Percentiles rank a stretch among this genome's conserved stretches.
Conservation (phyloP, 345 rosid species). For the Isatis tinctoria region DNA sequence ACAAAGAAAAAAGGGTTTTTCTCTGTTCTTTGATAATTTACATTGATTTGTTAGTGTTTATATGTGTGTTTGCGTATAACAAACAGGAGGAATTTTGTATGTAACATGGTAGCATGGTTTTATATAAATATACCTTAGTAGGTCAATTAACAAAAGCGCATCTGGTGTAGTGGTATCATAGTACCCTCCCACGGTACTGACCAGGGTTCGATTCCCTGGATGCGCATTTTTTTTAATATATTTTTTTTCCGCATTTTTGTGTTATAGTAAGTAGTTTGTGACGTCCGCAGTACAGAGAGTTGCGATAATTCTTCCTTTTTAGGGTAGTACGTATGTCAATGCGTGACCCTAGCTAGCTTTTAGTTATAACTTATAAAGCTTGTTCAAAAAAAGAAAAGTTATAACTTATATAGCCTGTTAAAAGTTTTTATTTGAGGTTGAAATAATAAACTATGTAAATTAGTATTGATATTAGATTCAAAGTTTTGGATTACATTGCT, state of each 20-base stretch:
- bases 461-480: background rate
- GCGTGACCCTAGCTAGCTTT: background rate
- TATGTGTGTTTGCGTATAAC: too few relatives aligned
- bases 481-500: background rate
- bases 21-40: background rate
- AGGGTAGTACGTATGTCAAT: background rate
- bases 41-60: background rate
- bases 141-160: conserved; percentile 37
- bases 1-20: conserved; percentile 4
- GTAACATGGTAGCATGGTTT: too few relatives aligned
- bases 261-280: background rate
- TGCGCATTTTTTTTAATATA: conserved; percentile 39
- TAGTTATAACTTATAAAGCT: background rate
- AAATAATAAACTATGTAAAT: background rate
- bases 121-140: background rate
- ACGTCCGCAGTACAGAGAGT: background rate
- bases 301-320: background rate
- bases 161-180: conserved; percentile 97
- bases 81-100: too few relatives aligned
- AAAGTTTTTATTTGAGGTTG: background rate
- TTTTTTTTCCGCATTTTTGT: background rate
- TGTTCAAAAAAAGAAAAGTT: too few relatives aligned
- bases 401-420: background rate
- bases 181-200: conserved; percentile 99
- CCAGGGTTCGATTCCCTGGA: conserved; percentile 98